Evolutionary conservation across 176 grass and related monocot genomes (phyloP), one percentile per base, ranked within the genome.

Genomic region (Bolboschoenus planiculmis): DNA sequence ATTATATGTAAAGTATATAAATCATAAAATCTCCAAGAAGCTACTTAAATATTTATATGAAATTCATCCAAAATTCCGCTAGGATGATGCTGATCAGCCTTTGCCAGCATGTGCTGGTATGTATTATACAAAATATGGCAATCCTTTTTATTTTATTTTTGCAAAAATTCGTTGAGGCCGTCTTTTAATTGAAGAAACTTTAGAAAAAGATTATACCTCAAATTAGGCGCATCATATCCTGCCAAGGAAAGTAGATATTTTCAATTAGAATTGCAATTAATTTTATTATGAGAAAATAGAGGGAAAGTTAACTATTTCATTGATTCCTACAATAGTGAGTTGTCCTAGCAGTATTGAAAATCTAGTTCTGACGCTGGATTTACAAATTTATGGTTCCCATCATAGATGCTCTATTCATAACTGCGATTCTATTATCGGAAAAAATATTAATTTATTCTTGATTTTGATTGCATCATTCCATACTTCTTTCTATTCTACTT

Each of bases 191-290:
- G n/a, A 85, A 59, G 1, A 26, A n/a, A 76, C 16, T 47, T 36
- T 47, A 11, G 0, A 33, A 30, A 35, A 71, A 6, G 8, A 35
- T 26, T 33, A 75, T 83, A 87, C 85, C 85, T 87, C 7, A 87
- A 57, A 10, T 46, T 67, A 65, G 85, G 85, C 63, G 85, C 68
- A 27, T 87, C 85, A 63, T 70, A 87, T 65, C 85, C 80, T 87
- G 80, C 27, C 60, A 62, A 87, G 18, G 50, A 31, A 20, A 78
- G 30, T 16, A 50, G 5, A 23, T 71, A 73, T 21, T 15, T 64
- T 33, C 23, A 4, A 81, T 60, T 26, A 81, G 36, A 81, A 60
- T 59, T 43, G 59, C 34, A 30, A 1, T 29, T 60, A 27, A 9
- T n/a, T 78, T 59, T 37, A 11, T 14, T 24, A 79, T n/a, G 8